These are phyloP conservation scores for Fraxinus latifolia DNA, from an alignment of 305 asterid genomes.

Conservation along the genomic window DNA sequence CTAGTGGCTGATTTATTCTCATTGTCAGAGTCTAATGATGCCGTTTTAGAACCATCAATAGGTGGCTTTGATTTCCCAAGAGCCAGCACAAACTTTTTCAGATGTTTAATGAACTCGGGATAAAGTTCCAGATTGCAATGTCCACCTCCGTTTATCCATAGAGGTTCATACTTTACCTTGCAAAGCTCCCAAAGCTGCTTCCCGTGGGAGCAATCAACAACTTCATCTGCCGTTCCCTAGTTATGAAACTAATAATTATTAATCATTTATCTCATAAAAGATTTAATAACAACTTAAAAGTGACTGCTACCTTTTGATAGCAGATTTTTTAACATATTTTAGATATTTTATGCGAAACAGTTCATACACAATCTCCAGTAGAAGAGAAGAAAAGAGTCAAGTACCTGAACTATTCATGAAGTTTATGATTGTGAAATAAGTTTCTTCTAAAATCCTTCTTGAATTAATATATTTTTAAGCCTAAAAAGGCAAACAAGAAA, in stretches of 20 bases:
- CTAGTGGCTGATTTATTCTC: constrained; percentile 42
- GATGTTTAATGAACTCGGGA: constrained; percentile 86
- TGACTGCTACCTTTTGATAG: background rate
- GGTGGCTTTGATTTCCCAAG: constrained; percentile 76
- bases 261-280: constrained; percentile 11
- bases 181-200: constrained; percentile 92
- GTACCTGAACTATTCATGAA: background rate
- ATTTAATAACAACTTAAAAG: background rate
- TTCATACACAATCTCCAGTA: background rate
- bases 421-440: background rate
- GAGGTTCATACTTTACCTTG: constrained; percentile 82
- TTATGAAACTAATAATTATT: constrained; percentile 13
- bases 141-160: constrained; percentile 94
- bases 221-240: constrained; percentile 97
- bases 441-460: background rate
- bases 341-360: background rate
- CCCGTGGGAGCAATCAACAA: constrained; percentile 92
- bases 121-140: constrained; percentile 98
- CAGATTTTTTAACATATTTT: background rate
- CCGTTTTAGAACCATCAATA: constrained; percentile 39
- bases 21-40: constrained; percentile 43
- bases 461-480: background rate
- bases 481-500: background rate
- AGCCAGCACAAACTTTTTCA: constrained; percentile 75
- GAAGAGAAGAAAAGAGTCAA: background rate